phyloP scores from a whole-genome alignment of 805 yeast genomes.

The Torulaspora franciscae region DNA sequence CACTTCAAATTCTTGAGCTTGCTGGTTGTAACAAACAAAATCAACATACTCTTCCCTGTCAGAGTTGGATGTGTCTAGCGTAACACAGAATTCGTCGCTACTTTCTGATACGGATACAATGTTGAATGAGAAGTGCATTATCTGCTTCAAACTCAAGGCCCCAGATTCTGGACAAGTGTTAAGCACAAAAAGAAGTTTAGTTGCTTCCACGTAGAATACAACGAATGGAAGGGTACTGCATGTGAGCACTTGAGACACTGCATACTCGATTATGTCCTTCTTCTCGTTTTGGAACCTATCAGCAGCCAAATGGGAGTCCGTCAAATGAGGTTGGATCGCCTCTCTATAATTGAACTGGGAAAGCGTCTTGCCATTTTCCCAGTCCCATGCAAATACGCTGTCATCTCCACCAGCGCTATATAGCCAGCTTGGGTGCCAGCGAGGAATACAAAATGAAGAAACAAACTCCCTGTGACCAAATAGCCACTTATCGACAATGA shows the following conservation, averaged over 20 bases:
- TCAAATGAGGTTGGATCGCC: constrained; percentile 42
- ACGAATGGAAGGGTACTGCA: constrained; percentile 32
- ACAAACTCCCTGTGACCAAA: constrained; percentile 86
- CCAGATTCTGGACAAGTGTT: constrained; percentile 22
- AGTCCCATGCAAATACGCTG: constrained; percentile 68
- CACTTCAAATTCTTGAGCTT: constrained; percentile 19
- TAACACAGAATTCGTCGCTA: constrained; percentile 34
- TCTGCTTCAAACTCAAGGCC: constrained; percentile 24
- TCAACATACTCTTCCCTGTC: constrained; percentile 14
- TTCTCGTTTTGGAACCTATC: constrained; percentile 54
- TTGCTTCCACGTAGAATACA: constrained; percentile 49
- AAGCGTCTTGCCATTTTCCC: constrained; percentile 53
- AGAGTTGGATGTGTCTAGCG: constrained; percentile 34
- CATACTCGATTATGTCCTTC: constrained; percentile 45
- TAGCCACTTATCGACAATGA: constrained; percentile 72
- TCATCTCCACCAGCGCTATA: constrained; percentile 92
- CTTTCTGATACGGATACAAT: constrained; percentile 32
- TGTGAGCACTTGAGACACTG: constrained; percentile 45
- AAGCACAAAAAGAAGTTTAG: constrained; percentile 40
- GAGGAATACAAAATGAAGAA: constrained; percentile 55
- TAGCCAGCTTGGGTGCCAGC: constrained; percentile 45
- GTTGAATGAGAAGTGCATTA: constrained; percentile 30
- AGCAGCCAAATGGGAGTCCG: constrained; percentile 58
- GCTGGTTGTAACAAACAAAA: constrained; percentile 22
- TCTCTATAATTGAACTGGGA: constrained; percentile 47